A percentile compares a stretch with the other conserved stretches of the same genome.
Evolutionary conservation across 345 rosid genomes (phyloP).

Genomic region (Lepidium sativum): DNA sequence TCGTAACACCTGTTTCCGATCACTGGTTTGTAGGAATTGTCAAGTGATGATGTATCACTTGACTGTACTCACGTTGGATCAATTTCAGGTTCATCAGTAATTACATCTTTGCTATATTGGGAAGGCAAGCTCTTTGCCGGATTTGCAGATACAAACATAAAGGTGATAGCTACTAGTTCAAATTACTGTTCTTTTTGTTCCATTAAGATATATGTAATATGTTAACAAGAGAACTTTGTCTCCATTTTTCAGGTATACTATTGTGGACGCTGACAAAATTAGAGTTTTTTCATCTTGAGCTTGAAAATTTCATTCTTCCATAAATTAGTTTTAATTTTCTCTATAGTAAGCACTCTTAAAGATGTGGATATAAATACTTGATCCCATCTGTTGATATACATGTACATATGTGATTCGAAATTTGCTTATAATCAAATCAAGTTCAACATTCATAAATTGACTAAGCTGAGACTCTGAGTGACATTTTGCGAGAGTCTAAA

Average conservation of each 20-base stretch:
- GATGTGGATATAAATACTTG: not conserved
- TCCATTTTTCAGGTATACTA: conserved; percentile 19
- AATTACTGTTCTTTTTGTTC: not conserved
- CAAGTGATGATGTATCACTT: conserved; percentile 53
- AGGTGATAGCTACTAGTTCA: conserved; percentile 33
- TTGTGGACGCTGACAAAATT: conserved; percentile 9
- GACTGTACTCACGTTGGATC: conserved; percentile 54
- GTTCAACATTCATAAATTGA: no score
- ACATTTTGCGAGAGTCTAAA: not conserved
- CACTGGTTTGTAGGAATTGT: conserved; percentile 48
- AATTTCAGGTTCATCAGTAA: conserved; percentile 52
- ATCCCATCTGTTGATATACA: not conserved
- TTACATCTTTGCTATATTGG: conserved; percentile 55
- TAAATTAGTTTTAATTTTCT: not conserved
- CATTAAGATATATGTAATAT: not conserved
- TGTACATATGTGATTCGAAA: not conserved
- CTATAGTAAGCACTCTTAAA: not conserved
- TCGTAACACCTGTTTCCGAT: not conserved
- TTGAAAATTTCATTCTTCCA: not conserved
- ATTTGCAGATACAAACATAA: conserved; percentile 50
- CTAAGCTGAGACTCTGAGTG: conserved; percentile 6
- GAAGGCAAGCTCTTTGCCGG: conserved; percentile 87
- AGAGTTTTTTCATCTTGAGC: not conserved
- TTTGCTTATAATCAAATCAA: not conserved
- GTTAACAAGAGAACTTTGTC: not conserved